A percentile compares a stretch with the other conserved stretches of the same genome.
These are phyloP conservation scores for Lentithecium fluviatile DNA, from an alignment of 495 filamentous ascomycete species.

Conservation along the genomic window DNA sequence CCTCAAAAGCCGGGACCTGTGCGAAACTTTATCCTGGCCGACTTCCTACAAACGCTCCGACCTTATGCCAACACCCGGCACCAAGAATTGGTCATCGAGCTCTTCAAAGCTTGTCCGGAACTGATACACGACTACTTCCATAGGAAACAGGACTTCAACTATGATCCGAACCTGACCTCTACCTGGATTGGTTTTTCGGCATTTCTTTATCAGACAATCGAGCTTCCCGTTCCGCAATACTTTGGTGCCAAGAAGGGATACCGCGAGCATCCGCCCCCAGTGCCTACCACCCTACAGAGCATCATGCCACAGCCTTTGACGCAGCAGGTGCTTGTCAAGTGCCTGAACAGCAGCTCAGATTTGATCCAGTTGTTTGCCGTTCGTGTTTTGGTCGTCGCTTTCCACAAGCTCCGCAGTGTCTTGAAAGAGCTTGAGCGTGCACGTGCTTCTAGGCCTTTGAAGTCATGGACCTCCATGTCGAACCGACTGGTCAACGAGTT, in stretches of 20 bases:
- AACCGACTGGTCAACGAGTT: conserved; percentile 69
- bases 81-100: conserved; percentile 71
- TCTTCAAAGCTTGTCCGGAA: conserved; percentile 80
- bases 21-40: conserved; percentile 69
- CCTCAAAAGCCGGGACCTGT: conserved; percentile 58
- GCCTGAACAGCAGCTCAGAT: conserved; percentile 69
- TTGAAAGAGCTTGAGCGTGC: conserved; percentile 55
- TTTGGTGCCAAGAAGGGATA: conserved; percentile 55
- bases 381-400: conserved; percentile 70
- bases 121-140: conserved; percentile 81
- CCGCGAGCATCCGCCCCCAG: conserved; percentile 66
- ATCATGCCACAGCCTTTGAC: conserved; percentile 81
- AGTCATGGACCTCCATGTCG: conserved; percentile 65
- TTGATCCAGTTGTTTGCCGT: conserved; percentile 81
- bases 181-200: conserved; percentile 94
- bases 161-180: conserved; percentile 85
- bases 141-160: conserved; percentile 73
- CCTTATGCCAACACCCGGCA: conserved; percentile 81
- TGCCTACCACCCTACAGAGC: conserved; percentile 73
- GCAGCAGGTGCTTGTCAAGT: conserved; percentile 71
- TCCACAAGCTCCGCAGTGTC: conserved; percentile 69
- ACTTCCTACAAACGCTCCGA: conserved; percentile 74
- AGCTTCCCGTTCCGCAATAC: conserved; percentile 66
- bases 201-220: conserved; percentile 75
- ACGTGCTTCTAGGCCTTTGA: conserved; percentile 39